Conservation (phyloP, 805 yeast genomes). For the Saccharomyces jurei region DNA sequence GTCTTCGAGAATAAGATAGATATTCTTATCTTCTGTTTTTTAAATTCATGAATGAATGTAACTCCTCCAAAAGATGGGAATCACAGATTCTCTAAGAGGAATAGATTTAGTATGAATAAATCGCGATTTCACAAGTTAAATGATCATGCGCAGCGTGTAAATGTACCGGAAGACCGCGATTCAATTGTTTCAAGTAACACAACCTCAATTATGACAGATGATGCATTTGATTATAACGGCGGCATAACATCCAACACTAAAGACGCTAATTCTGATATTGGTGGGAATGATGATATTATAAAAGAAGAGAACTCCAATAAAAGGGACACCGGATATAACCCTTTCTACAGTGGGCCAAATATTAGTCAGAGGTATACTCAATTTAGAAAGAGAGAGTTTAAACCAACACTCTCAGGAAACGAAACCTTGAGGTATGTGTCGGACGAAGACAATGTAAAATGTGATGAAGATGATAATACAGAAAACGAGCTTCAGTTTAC, state of each 20-base stretch:
- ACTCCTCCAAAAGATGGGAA: neutral
- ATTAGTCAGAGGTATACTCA: neutral
- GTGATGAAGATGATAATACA: conserved; percentile 13
- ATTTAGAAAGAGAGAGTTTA: neutral
- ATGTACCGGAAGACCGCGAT: conserved; percentile 9
- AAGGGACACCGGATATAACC: neutral
- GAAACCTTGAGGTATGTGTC: neutral
- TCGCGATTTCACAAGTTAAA: neutral
- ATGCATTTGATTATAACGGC: neutral
- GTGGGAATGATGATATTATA: neutral
- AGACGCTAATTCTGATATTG: neutral
- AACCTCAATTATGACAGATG: conserved; percentile 12
- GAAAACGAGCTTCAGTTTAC: conserved; percentile 29
- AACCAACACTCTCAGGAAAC: neutral
- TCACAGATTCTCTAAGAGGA: neutral
- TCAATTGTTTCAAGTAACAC: conserved; percentile 20
- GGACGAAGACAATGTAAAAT: conserved; percentile 2
- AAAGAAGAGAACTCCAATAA: neutral
- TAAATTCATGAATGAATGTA: neutral
- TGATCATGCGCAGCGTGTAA: neutral
- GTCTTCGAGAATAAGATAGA: neutral
- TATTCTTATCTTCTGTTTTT: neutral
- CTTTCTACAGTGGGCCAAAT: neutral
- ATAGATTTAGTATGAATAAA: neutral
- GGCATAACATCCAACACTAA: neutral